These are phyloP conservation scores for Blepharisma japonicum DNA, from an alignment of 73 alveolate species.

Conservation along the genomic window DNA sequence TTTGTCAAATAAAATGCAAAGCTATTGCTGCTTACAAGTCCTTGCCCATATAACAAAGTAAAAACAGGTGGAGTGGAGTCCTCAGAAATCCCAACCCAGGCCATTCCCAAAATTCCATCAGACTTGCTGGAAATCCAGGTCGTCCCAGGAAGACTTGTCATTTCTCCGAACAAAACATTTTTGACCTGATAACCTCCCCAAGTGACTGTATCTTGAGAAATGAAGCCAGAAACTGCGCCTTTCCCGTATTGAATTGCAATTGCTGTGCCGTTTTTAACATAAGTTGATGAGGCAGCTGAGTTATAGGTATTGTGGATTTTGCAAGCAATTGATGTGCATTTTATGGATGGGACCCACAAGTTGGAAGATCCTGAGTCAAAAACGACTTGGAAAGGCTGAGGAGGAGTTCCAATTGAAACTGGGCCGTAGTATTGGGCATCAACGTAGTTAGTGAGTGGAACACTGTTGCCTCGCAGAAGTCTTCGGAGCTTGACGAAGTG, in stretches of 20 bases:
- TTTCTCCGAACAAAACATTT: constrained; percentile 58
- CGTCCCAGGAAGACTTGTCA: constrained; percentile 51
- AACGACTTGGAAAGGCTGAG: constrained; percentile 66
- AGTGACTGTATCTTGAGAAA: background rate
- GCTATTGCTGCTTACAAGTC: constrained; percentile 37
- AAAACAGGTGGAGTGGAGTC: constrained; percentile 56
- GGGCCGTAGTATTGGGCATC: constrained; percentile 57
- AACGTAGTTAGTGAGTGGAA: constrained; percentile 33
- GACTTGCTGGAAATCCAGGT: constrained; percentile 64
- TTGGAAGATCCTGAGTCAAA: constrained; percentile 82
- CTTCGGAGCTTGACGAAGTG: background rate
- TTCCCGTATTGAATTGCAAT: constrained; percentile 40
- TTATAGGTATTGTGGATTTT: constrained; percentile 34
- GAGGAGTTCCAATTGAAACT: constrained; percentile 68
- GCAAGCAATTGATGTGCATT: constrained; percentile 11
- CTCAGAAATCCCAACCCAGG: constrained; percentile 69
- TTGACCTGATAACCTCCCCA: constrained; percentile 48
- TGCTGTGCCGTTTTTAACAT: constrained; percentile 39
- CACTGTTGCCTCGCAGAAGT: background rate
- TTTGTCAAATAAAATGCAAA: constrained; percentile 50
- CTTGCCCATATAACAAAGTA: constrained; percentile 30
- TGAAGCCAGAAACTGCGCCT: constrained; percentile 31
- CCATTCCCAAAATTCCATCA: constrained; percentile 88
- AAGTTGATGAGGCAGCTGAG: constrained; percentile 34
- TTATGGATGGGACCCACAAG: constrained; percentile 63